A percentile compares a stretch with the other conserved stretches of the same genome.
These are phyloP conservation scores for Simplicillium sp. DNA, from an alignment of 2,329 filamentous ascomycete genomes.

Conservation along the genomic window DNA sequence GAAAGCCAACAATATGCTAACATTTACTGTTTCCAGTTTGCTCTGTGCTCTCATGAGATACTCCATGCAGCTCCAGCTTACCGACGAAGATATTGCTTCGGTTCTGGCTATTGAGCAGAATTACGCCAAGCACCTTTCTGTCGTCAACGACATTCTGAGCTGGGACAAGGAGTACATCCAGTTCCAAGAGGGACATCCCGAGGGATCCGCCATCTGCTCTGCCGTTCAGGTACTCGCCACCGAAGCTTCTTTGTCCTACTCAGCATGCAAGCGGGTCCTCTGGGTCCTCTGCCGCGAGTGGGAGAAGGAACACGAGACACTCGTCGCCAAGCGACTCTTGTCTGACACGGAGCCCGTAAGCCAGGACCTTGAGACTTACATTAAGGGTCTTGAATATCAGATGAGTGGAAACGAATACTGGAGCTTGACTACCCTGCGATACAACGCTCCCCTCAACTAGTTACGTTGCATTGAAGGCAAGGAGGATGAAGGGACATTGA, in stretches of 20 bases:
- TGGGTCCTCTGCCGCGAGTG: constrained; percentile 2
- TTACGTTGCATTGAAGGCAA: too few species aligned
- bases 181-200: constrained; percentile 7
- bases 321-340: background rate
- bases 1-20: background rate
- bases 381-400: constrained; percentile 7
- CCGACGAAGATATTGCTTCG: constrained; percentile 14
- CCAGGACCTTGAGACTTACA: background rate
- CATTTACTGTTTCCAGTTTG: constrained; percentile 12
- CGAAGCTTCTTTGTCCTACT: constrained; percentile 7
- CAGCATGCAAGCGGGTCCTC: background rate
- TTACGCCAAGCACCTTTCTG: constrained; percentile 25
- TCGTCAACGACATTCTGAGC: constrained; percentile 31
- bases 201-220: constrained; percentile 19
- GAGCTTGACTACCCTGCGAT: constrained; percentile 6
- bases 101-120: constrained; percentile 20
- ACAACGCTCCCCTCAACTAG: background rate
- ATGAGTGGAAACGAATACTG: constrained; percentile 8
- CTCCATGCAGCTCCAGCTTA: constrained; percentile 19
- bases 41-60: constrained; percentile 26
- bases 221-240: constrained; percentile 18
- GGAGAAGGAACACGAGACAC: background rate
- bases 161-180: constrained; percentile 26
- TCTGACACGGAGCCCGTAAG: background rate
- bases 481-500: too few species aligned